Base-by-base conservation (phyloP, 495 filamentous ascomycete genomes). In the Trichoderma virens region DNA sequence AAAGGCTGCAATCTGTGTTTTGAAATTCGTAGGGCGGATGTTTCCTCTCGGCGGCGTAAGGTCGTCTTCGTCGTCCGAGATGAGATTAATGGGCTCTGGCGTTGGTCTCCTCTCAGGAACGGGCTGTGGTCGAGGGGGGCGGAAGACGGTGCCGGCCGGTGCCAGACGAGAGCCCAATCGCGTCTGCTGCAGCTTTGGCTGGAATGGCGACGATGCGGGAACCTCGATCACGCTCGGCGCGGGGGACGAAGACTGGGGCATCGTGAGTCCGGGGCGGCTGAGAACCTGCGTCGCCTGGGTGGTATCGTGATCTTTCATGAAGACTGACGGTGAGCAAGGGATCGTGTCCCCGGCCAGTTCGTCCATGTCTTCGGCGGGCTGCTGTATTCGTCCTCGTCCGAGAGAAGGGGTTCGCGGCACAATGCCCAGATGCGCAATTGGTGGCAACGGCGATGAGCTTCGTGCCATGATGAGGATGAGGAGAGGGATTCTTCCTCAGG, bases 181-280 rank as follows among this genome's bases (percentile, higher is more conserved):
- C 25, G 51, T 56, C 72, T 72, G 6, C 63, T 66, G 65, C 45
- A 64, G n/a, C 56, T 61, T 65, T 35, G 69, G 38, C 59, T 78
- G 79, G 61, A 86, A 80, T 1, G 90, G 90, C 1, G 91, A 94
- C n/a, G 91, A 94, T 13, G 88, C 89, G 32, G 86, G 86, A 2
- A 97, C 92, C 70, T 96, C 91, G 45, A 97, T 80, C 13, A 86
- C 75, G 4, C 88, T 82, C 56, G 67, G 70, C 28, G 75, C 68
- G 56, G 74, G 78, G 5, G 70, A 67, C 66, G 77, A 70, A 54
- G 54, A 68, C 13, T 39, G 25, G 28, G 27, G 64, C 64, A 67
- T 62, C 25, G 67, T 59, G 60, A 62, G 66, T 35, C 51, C 51
- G 1, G 51, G 51, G 4, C 66, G 65, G 39, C 65, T 51, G 59